phyloP scores from a whole-genome alignment of 1,139 yeast genomes.

The Yamadazyma dendronema region DNA sequence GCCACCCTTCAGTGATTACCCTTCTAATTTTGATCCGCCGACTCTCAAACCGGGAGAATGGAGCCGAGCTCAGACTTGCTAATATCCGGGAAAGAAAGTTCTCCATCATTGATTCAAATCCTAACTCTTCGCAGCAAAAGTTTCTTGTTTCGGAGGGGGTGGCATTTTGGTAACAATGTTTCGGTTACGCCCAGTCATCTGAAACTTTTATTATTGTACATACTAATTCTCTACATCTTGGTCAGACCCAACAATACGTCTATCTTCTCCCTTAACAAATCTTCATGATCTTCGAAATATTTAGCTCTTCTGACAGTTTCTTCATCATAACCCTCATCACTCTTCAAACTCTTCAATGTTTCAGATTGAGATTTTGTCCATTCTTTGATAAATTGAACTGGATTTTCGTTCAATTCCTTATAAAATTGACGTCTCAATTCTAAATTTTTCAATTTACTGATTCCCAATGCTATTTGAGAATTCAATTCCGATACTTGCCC shows the following conservation, averaged over 20 bases:
- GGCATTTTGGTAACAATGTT: no score
- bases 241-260: constrained; percentile 59
- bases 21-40: no score
- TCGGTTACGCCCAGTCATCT: no score
- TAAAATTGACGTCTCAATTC: constrained; percentile 56
- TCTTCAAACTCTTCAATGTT: constrained; percentile 71
- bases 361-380: constrained; percentile 77
- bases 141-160: no score
- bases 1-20: no score
- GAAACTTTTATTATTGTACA: neutral
- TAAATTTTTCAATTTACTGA: constrained; percentile 65
- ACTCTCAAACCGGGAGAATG: no score
- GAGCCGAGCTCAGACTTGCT: no score
- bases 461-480: constrained; percentile 57
- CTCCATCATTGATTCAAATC: no score
- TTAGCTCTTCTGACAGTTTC: constrained; percentile 83
- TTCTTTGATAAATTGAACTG: constrained; percentile 67
- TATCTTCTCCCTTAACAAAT: constrained; percentile 67
- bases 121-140: no score
- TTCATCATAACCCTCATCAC: constrained; percentile 89
- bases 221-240: constrained; percentile 17
- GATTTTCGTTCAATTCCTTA: constrained; percentile 69
- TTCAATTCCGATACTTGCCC: constrained; percentile 55
- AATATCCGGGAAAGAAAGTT: no score
- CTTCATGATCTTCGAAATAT: constrained; percentile 71